Conservation (phyloP, 176 grass and related monocot genomes). For the Hordeum marinum region DNA sequence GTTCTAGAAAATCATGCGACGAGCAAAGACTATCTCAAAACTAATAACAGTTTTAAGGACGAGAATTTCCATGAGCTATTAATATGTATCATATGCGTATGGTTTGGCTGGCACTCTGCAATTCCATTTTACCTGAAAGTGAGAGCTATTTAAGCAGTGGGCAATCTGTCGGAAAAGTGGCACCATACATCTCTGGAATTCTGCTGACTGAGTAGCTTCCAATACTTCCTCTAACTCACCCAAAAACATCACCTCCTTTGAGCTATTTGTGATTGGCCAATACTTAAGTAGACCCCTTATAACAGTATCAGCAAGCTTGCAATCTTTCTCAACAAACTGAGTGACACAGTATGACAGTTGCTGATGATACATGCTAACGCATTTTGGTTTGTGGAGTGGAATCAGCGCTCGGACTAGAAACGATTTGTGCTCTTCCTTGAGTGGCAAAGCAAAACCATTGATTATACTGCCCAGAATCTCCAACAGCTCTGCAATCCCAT, state of each 20-base stretch:
- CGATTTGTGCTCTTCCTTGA: conserved; percentile 76
- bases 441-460: conserved; percentile 71
- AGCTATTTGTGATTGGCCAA: conserved; percentile 78
- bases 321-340: conserved; percentile 78
- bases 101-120: not conserved
- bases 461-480: conserved; percentile 80
- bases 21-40: conserved; percentile 11
- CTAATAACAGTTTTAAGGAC: not conserved
- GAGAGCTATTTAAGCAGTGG: conserved; percentile 60
- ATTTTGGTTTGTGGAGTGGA: conserved; percentile 81
- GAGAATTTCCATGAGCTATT: not conserved
- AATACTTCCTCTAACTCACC: conserved; percentile 69
- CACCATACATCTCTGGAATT: conserved; percentile 74
- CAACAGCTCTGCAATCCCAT: conserved; percentile 62
- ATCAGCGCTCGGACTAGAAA: conserved; percentile 62
- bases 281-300: conserved; percentile 72
- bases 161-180: conserved; percentile 59
- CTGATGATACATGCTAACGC: conserved; percentile 68
- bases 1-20: not conserved
- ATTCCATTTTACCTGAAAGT: conserved; percentile 64
- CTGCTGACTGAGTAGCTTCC: conserved; percentile 61
- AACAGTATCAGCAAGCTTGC: conserved; percentile 76
- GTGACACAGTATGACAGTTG: conserved; percentile 67
- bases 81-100: not conserved
- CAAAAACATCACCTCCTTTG: conserved; percentile 83